phyloP scores from a whole-genome alignment of 2,329 filamentous ascomycete species.

The Daldinia eschscholtzii region DNA sequence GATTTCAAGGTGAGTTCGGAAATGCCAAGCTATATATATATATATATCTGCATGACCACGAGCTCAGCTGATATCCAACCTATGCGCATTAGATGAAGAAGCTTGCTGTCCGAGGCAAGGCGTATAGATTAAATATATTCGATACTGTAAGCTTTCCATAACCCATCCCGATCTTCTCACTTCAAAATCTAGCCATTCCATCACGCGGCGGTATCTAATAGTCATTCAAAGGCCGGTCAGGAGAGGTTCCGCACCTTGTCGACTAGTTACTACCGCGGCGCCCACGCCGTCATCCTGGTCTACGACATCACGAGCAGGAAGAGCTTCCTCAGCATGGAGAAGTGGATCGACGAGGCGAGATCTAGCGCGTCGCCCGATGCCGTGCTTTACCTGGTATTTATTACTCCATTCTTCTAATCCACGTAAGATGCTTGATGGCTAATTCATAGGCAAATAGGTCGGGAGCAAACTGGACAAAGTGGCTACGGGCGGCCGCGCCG shows the following conservation, averaged over 20 bases:
- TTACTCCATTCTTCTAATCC: neutral
- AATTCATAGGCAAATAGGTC: conserved; percentile 55
- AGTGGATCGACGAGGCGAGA: conserved; percentile 67
- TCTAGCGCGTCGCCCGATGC: conserved; percentile 62
- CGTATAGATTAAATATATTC: conserved; percentile 66
- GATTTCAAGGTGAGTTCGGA: conserved; percentile 63
- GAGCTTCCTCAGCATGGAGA: conserved; percentile 65
- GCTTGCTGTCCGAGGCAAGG: conserved; percentile 64
- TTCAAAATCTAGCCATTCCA: neutral
- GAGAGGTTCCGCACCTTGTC: conserved; percentile 65
- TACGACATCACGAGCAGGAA: conserved; percentile 64
- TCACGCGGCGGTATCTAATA: conserved; percentile 12
- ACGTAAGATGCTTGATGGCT: neutral
- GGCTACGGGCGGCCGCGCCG: conserved; percentile 56
- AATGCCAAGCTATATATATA: neutral
- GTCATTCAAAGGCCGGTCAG: conserved; percentile 56
- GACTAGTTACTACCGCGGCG: conserved; percentile 64
- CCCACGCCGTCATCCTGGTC: conserved; percentile 63
- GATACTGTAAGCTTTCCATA: conserved; percentile 58
- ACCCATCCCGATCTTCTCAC: neutral
- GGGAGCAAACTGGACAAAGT: conserved; percentile 66
- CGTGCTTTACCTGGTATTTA: conserved; percentile 64
- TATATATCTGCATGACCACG: neutral
- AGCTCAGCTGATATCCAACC: neutral
- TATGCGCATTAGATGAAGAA: conserved; percentile 61